Evolutionary conservation across 2,329 filamentous ascomycete genomes (phyloP), one percentile per base, ranked within the genome.

Genomic region (Acrocalymma vagum): DNA sequence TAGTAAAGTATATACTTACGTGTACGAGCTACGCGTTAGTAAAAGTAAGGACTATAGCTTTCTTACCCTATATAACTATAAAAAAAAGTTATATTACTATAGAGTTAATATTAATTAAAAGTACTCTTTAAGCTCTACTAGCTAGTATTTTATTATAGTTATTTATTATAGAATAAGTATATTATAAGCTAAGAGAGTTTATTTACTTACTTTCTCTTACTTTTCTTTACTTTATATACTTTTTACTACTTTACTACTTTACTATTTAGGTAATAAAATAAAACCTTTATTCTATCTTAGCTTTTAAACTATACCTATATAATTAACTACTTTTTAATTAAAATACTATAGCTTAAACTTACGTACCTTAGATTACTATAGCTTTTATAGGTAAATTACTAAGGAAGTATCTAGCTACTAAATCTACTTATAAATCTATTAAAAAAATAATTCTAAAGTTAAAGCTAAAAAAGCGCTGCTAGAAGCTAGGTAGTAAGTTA

Each of bases 401-500:
- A 25, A 24, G n/a, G 20, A 32, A 32, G 29, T 11, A 21, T 7
- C 29, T 32, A 32, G 18, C 16, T 21, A n/a, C 14, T 6, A 32
- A 22, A 9, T 9, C 29, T 32, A 22, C 10, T 22, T 22, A 13
- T 5, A 32, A 32, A 21, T n/a, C 4, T 14, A 9, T 16, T 25
- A 9, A 6, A 13, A 34, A 16, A 16, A 17, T 8, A 17, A 25
- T 6, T 25, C 5, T 8, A 4, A 34, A 26, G 16, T 8, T n/a
- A n/a, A n/a, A n/a, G n/a, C n/a, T n/a, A n/a, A 32, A 32, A 22
- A 32, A 32, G 29, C 18, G 22, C 6, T 15, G 22, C 31, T 34
- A 6, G 7, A 34, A 16, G 31, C 31, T 24, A 34, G 31, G 22
- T 10, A 34, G 31, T 34, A 34, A 5, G 15, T 34, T 34, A 34